Base-by-base conservation (phyloP, 306 rosid genomes). In the Quercus agrifolia region DNA sequence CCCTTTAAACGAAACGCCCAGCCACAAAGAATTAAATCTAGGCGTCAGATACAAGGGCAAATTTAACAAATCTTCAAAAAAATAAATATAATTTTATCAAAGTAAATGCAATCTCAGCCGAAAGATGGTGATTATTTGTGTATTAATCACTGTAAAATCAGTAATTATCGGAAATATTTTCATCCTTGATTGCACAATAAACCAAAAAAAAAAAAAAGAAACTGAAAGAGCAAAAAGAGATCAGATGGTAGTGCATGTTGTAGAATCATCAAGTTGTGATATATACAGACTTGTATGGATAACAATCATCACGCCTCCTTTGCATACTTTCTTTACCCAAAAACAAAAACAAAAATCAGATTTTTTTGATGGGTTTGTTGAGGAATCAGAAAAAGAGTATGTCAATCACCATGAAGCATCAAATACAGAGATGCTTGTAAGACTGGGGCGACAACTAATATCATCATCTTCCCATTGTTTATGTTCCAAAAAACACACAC, bases 211-310 rank as follows among this genome's bases (percentile, higher is more conserved):
- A 0, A 9, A 11, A 11, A 66, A 0, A 28, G 71, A 38, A 66
- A 41, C 2, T 41, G 3, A 41, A 41, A 41, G 12, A 41, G 46
- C 46, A 2, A 41, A 66, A 38, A 66, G 17, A n/a, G 44, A 41
- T 66, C 71, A 66, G 71, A 66, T 66, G 71, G 71, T 66, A 66
- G 71, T 66, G 71, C 71, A 66, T 66, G 71, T 66, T 66, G 1
- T 62, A 27, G 38, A 66, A 28, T 66, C 71, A 66, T 66, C 71
- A 66, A 66, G 38, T 6, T 66, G 54, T 21, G 27, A 31, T 28
- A 10, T 14, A 5, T 30, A 20, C 71, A 66, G 71, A 66, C 6
- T 30, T 66, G 30, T 6, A 30, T 66, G 71, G 71, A 41, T 31
- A 31, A 10, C 1, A 19, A 66, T 66, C 71, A 66, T 66, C 71